Base-by-base conservation (phyloP, 495 filamentous ascomycete species). In the Penicillium riverlandense region DNA sequence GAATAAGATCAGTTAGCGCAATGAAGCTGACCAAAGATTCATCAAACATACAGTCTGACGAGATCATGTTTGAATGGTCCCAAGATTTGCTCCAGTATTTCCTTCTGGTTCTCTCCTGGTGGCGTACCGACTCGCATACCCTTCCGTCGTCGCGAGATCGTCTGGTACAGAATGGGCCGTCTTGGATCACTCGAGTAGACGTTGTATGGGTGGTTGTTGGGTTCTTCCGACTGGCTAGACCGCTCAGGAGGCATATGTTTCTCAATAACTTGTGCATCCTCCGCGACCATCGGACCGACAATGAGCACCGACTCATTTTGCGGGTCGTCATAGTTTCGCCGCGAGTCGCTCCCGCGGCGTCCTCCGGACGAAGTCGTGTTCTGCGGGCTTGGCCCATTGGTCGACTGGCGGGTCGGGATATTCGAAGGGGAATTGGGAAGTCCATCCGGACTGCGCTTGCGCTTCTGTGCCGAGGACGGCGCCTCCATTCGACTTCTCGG, bases 21-120 rank as follows among this genome's bases (percentile, higher is more conserved):
- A 9, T 22, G 22, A 22, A 22, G 4, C 22, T 22, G 22, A 22
- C 4, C 22, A 22, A 3, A 22, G 22, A 22, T 22, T 6, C 2
- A 22, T 6, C 3, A 22, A 22, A 6, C 72, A 42, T 65, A 77
- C 66, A 77, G 54, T 54, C 59, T 64, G 35, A 79, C 67, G 37
- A 79, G 56, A 40, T 76, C 74, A 37, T 70, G 58, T 46, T 65
- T 69, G 40, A 72, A 72, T 11, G 72, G 73, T 9, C 71, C 75
- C 4, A 79, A 52, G 8, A 79, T 69, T 48, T 79, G 73, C 48
- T 77, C 73, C 31, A 79, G 51, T 29, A 77, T 71, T 42, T 77
- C 74, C 37, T 71, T 69, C 39, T 79, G 74, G 42, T 74, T 68
- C 16, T 71, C 70, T 29, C 74, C 71, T 0, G 71, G 70, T 14